A percentile compares a stretch with the other conserved stretches of the same genome.
Conservation (phyloP, 208 protist species). For the Novymonas esmeraldas region DNA sequence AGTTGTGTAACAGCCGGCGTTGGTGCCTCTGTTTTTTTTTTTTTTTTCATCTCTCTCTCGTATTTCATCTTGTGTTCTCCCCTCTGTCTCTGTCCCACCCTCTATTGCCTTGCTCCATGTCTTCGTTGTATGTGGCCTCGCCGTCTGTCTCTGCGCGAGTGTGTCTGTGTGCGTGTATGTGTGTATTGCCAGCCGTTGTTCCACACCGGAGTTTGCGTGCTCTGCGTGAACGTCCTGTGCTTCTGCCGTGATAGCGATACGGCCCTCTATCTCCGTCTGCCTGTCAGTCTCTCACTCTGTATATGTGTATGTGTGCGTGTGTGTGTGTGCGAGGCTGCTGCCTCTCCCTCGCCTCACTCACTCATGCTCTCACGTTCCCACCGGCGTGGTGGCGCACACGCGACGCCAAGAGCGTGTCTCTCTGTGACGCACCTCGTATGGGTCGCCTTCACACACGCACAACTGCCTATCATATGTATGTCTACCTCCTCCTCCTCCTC, state of each 20-base stretch:
- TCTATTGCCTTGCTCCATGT: background rate
- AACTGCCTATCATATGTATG: too few species aligned
- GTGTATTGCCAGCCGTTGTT: too few species aligned
- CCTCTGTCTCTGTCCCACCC: background rate
- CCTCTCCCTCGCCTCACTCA: background rate
- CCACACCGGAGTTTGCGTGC: too few species aligned
- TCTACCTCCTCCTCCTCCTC: background rate
- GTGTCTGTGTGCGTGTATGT: constrained; percentile 1
- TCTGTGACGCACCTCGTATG: too few species aligned
- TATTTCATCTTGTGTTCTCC: background rate
- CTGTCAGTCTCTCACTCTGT: background rate
- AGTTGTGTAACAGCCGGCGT: too few species aligned
- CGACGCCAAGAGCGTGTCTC: too few species aligned
- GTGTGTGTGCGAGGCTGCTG: background rate
- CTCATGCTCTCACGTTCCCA: too few species aligned
- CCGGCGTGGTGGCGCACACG: too few species aligned
- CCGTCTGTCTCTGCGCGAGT: background rate
- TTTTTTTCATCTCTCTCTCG: background rate
- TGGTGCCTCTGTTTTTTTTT: background rate
- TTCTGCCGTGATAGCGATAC: background rate
- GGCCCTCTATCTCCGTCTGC: background rate
- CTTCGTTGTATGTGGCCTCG: too few species aligned
- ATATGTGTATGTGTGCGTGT: background rate
- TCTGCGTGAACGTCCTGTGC: too few species aligned
- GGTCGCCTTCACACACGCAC: too few species aligned